Conservation (phyloP, 306 rosid species). For the Quercus glauca region DNA sequence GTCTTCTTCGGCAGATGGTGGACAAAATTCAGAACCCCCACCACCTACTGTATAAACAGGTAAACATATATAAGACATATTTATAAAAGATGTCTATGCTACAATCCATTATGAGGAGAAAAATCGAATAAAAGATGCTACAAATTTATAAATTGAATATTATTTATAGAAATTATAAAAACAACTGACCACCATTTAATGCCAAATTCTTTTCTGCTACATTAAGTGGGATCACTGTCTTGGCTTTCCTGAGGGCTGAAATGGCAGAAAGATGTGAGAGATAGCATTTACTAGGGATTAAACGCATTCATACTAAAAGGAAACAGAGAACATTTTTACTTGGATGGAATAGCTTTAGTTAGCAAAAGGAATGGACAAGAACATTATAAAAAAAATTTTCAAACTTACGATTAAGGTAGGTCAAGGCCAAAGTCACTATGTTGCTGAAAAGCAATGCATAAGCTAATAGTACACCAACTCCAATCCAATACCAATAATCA, state of each 20-base stretch:
- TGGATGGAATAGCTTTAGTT: neutral
- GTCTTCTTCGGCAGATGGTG: constrained; percentile 22
- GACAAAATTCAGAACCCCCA: constrained; percentile 8
- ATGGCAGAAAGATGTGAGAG: constrained; percentile 1
- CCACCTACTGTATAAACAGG: constrained; percentile 34
- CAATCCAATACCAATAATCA: constrained; percentile 76
- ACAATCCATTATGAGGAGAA: neutral
- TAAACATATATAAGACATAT: constrained; percentile 2
- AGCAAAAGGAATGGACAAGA: neutral
- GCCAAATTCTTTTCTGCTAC: constrained; percentile 38
- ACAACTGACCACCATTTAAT: constrained; percentile 37
- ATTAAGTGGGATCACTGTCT: constrained; percentile 44
- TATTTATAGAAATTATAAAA: constrained; percentile 3
- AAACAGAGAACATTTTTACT: neutral
- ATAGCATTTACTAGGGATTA: neutral
- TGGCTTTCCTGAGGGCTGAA: constrained; percentile 60
- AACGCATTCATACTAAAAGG: neutral
- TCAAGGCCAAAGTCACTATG: constrained; percentile 63
- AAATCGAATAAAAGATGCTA: neutral
- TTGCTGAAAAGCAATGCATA: constrained; percentile 59
- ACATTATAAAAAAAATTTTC: neutral
- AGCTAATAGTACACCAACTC: constrained; percentile 40
- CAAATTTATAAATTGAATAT: neutral
- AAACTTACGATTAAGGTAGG: constrained; percentile 77
- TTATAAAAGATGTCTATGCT: neutral